Conservation (phyloP, 129 eudicot species). For the Artemisia annua region DNA sequence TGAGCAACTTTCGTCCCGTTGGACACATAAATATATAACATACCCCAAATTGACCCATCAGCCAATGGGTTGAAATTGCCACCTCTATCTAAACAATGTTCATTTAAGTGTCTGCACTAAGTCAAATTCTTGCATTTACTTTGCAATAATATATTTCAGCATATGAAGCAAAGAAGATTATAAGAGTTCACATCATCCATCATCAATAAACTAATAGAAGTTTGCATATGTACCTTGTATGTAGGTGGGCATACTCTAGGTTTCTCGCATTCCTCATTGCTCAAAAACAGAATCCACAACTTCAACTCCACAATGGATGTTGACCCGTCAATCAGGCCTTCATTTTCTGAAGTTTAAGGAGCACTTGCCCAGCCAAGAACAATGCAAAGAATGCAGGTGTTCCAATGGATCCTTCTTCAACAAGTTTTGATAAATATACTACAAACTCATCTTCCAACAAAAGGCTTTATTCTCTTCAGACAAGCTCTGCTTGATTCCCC, state of each 20-base stretch:
- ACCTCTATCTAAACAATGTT: neutral
- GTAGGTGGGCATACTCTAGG: constrained; percentile 90
- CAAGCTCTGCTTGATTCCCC: constrained; percentile 64
- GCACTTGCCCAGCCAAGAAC: constrained; percentile 49
- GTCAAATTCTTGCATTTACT: neutral
- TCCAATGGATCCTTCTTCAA: constrained; percentile 75
- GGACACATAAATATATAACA: no score
- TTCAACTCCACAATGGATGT: constrained; percentile 63
- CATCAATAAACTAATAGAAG: constrained; percentile 17
- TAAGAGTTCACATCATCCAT: neutral
- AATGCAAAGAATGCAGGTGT: constrained; percentile 64
- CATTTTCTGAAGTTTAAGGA: constrained; percentile 58
- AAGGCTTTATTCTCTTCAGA: constrained; percentile 69
- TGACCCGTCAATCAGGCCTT: constrained; percentile 67
- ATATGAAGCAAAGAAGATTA: constrained; percentile 11
- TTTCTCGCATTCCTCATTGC: constrained; percentile 84
- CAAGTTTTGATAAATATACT: constrained; percentile 70
- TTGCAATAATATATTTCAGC: neutral
- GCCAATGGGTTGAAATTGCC: neutral
- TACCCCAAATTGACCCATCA: no score
- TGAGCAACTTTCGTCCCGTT: no score
- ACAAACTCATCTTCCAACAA: constrained; percentile 64
- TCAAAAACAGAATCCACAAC: constrained; percentile 65
- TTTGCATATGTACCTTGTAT: constrained; percentile 1
- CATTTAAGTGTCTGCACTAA: no score